Conservation (phyloP, 768 basidiomycete genomes). For the Hygrocybe coccinea region DNA sequence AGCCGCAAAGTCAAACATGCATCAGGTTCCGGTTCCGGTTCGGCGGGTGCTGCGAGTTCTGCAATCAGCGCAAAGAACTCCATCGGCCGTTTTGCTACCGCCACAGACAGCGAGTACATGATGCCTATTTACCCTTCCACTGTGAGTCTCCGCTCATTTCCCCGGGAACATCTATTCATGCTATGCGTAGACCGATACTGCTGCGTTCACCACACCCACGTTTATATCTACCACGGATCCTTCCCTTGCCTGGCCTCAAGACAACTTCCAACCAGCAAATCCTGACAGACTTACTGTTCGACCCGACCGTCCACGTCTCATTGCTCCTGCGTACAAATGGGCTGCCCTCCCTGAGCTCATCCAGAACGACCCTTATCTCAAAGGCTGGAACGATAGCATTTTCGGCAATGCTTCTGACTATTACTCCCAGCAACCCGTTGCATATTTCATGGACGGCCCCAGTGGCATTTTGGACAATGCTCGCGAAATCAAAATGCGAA, state of each 20-base stretch:
- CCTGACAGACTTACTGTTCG: slow-evolving; percentile 60
- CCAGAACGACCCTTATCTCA: slow-evolving; percentile 76
- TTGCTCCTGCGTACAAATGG: slow-evolving; percentile 94
- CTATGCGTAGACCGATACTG: slow-evolving; percentile 69
- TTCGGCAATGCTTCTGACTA: slow-evolving; percentile 83
- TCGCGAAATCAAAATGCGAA: slow-evolving; percentile 80
- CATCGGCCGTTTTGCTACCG: slow-evolving; percentile 67
- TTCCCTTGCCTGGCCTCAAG: slow-evolving; percentile 68
- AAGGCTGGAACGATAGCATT: slow-evolving; percentile 86
- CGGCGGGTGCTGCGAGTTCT: slow-evolving; percentile 47
- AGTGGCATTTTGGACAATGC: slow-evolving; percentile 92
- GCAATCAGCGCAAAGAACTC: slow-evolving; percentile 55
- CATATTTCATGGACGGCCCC: slow-evolving; percentile 71
- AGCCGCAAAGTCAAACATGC: slow-evolving; percentile 46
- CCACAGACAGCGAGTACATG: slow-evolving; percentile 74
- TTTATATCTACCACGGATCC: slow-evolving; percentile 54
- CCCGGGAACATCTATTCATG: slow-evolving; percentile 2
- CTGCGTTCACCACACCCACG: slow-evolving; percentile 65
- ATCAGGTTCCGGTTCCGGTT: slow-evolving; percentile 35
- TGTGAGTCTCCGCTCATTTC: slow-evolving; percentile 45
- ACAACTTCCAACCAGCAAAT: slow-evolving; percentile 65
- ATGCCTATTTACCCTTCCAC: slow-evolving; percentile 86
- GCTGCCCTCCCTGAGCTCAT: slow-evolving; percentile 73
- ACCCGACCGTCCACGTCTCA: slow-evolving; percentile 80
- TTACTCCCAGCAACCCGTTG: slow-evolving; percentile 54